phyloP scores from a whole-genome alignment of 768 basidiomycete genomes.

The Boletus sensibilis region DNA sequence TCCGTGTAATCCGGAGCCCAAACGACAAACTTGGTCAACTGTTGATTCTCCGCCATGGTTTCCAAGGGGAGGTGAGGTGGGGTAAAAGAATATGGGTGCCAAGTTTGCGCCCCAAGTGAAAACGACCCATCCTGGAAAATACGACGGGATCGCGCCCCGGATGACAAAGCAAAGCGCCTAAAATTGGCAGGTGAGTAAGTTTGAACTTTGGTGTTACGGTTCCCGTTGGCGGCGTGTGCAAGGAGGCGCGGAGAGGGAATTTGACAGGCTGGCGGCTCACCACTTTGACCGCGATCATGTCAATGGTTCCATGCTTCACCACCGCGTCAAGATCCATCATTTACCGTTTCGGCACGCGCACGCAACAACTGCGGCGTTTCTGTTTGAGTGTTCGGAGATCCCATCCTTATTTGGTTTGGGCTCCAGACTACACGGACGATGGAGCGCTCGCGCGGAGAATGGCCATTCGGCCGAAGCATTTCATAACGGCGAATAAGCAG shows the following conservation, averaged over 20 bases:
- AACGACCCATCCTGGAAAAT: neutral
- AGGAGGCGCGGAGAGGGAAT: neutral
- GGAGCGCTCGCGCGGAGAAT: conserved; percentile 57
- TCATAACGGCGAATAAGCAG: conserved; percentile 42
- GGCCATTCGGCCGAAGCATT: conserved; percentile 52
- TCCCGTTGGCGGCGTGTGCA: conserved; percentile 3
- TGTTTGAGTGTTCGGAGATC: conserved; percentile 4
- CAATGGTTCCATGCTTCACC: neutral
- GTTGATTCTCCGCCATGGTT: conserved; percentile 20
- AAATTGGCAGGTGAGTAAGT: conserved; percentile 9
- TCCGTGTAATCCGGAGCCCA: conserved; percentile 68
- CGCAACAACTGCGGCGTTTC: conserved; percentile 14
- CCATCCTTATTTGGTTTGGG: conserved; percentile 48
- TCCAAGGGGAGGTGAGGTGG: neutral
- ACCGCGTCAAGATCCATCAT: neutral
- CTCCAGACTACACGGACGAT: conserved; percentile 62
- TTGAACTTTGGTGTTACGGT: neutral
- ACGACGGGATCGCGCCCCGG: conserved; percentile 1
- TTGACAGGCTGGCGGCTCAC: neutral
- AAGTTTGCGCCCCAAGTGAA: neutral
- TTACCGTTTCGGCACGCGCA: neutral
- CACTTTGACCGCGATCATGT: neutral
- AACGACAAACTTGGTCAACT: conserved; percentile 44
- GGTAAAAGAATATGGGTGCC: no score
- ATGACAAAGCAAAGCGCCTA: neutral